Evolutionary conservation across 164 flowering plant species (phyloP).

Genomic region (Magnolia sinica): DNA sequence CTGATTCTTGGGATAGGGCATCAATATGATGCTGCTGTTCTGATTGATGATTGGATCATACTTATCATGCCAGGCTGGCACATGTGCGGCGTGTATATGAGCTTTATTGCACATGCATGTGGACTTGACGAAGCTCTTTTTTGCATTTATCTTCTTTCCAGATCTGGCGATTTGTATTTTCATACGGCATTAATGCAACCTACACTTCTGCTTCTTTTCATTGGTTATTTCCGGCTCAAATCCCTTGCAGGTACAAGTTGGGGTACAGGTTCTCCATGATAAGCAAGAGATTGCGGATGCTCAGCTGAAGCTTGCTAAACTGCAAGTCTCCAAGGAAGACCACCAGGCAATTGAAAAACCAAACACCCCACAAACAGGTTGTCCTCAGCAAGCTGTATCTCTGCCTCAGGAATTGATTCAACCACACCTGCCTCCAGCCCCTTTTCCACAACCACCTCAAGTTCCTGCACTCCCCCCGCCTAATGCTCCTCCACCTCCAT

Average conservation of each 20-base stretch:
- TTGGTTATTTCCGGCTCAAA: neutral
- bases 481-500: conserved; percentile 30
- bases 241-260: conserved; percentile 61
- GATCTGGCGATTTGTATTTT: neutral
- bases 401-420: conserved; percentile 20
- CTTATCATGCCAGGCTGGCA: too few species aligned
- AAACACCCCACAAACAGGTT: conserved; percentile 32
- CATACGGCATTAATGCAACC: neutral
- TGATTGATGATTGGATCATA: too few species aligned
- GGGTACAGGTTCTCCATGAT: conserved; percentile 64
- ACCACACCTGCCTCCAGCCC: conserved; percentile 6
- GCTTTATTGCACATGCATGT: too few species aligned
- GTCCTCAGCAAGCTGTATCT: conserved; percentile 47
- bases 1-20: too few species aligned
- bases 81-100: too few species aligned
- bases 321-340: conserved; percentile 50
- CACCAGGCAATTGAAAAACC: conserved; percentile 39
- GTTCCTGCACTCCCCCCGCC: conserved; percentile 24
- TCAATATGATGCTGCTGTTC: too few species aligned
- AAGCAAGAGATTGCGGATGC: conserved; percentile 79
- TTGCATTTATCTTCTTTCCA: neutral
- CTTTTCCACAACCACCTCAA: conserved; percentile 6
- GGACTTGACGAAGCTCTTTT: too few species aligned
- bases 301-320: conserved; percentile 56
- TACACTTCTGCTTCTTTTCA: too few species aligned